Percentiles rank a stretch among this genome's conserved stretches.
These are phyloP conservation scores for Colletotrichum tamarilloi DNA, from an alignment of 2,329 filamentous ascomycete genomes.

Conservation along the genomic window DNA sequence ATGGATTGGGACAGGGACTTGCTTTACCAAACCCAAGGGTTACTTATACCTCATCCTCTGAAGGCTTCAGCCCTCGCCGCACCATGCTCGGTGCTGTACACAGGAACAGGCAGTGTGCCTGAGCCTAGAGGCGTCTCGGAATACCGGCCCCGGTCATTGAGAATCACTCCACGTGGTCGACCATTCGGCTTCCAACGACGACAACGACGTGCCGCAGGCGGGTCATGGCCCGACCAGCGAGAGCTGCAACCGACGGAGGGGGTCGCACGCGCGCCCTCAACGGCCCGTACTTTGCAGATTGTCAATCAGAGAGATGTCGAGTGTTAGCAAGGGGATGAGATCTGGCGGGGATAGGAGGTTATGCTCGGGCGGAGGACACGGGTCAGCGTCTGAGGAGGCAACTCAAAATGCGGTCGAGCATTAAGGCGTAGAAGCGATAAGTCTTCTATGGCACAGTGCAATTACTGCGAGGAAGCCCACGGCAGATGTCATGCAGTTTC, in stretches of 20 bases:
- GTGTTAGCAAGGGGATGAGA: conserved; percentile 24
- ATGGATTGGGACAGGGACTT: conserved; percentile 30
- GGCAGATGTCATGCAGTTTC: conserved; percentile 4
- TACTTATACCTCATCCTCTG: conserved; percentile 32
- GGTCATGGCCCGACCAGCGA: conserved; percentile 35
- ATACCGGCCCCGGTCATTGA: background rate
- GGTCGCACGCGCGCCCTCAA: conserved; percentile 32
- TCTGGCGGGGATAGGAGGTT: background rate
- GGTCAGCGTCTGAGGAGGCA: conserved; percentile 11
- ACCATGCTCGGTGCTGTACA: conserved; percentile 33
- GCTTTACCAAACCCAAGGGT: conserved; percentile 26
- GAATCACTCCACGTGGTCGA: background rate
- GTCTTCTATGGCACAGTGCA: background rate
- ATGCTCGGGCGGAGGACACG: conserved; percentile 1
- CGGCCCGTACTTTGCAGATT: conserved; percentile 32
- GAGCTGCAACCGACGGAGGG: conserved; percentile 33
- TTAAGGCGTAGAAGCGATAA: background rate
- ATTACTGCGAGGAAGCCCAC: background rate
- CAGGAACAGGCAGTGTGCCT: conserved; percentile 29
- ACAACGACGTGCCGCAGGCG: conserved; percentile 33
- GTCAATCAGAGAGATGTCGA: conserved; percentile 27
- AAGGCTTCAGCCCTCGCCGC: conserved; percentile 33
- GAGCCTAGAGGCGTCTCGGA: conserved; percentile 20
- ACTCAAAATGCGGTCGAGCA: conserved; percentile 3
- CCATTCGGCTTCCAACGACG: conserved; percentile 10